A percentile compares a stretch with the other conserved stretches of the same genome.
These are phyloP conservation scores for Amaranthus hypochondriacus DNA, from an alignment of 148 eudicot genomes.

Conservation along the genomic window DNA sequence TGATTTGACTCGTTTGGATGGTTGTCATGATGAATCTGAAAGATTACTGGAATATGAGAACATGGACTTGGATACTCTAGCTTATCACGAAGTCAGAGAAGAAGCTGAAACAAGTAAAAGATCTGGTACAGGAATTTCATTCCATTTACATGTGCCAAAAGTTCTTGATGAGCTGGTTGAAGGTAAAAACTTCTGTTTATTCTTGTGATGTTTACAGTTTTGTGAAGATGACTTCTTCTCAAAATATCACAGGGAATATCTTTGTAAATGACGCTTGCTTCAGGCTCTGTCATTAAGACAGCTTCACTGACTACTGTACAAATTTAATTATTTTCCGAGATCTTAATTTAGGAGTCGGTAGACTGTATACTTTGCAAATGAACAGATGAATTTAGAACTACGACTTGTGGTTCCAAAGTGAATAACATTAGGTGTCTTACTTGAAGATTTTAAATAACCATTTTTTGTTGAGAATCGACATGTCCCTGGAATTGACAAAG, in stretches of 20 bases:
- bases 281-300: not conserved
- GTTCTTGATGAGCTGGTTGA: constrained; percentile 51
- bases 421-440: not conserved
- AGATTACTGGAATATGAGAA: constrained; percentile 49
- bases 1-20: constrained; percentile 52
- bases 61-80: constrained; percentile 76
- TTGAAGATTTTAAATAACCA: not conserved
- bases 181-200: constrained; percentile 40
- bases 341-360: not conserved
- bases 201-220: not conserved
- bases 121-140: constrained; percentile 43
- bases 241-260: not conserved
- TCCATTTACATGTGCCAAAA: constrained; percentile 66
- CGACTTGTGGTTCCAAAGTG: not conserved
- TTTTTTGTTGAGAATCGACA: not conserved
- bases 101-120: constrained; percentile 47
- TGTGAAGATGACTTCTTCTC: not conserved
- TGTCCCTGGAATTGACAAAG: not conserved
- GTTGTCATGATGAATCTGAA: constrained; percentile 36
- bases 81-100: constrained; percentile 43
- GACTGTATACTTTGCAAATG: not conserved
- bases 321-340: not conserved
- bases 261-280: not conserved
- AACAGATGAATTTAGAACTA: not conserved
- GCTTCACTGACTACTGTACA: not conserved